Percentiles rank a stretch among this genome's conserved stretches.
phyloP scores from a whole-genome alignment of 1,284 basidiomycete genomes.

The Ustilago xerochloae region DNA sequence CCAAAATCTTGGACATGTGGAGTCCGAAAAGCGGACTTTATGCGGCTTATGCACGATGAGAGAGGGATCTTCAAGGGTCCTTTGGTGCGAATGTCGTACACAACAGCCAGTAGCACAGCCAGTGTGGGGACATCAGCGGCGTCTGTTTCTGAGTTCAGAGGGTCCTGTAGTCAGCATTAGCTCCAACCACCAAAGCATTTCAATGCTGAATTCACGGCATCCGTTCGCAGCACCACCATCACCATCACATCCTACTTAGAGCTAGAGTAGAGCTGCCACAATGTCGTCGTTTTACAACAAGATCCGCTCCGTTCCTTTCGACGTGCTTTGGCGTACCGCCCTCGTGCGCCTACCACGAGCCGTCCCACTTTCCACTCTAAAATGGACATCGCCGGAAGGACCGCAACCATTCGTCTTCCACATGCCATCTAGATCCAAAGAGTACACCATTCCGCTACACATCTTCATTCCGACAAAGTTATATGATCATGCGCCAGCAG shows the following conservation, averaged over 20 bases:
- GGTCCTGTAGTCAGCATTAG: background rate
- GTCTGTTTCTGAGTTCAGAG: background rate
- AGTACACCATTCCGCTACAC: constrained; percentile 50
- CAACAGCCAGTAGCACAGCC: no score
- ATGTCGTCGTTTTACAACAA: constrained; percentile 43
- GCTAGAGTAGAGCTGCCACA: background rate
- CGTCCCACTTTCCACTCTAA: constrained; percentile 38
- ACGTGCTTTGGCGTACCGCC: constrained; percentile 45
- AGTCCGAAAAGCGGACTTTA: background rate
- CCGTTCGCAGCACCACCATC: background rate
- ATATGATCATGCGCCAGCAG: constrained; percentile 13
- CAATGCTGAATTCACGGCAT: background rate
- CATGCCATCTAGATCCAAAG: constrained; percentile 33
- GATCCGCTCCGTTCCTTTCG: constrained; percentile 39
- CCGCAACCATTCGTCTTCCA: constrained; percentile 50
- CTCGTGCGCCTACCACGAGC: constrained; percentile 45
- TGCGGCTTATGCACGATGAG: constrained; percentile 1
- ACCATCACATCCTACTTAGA: background rate
- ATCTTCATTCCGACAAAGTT: constrained; percentile 43
- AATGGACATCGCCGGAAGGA: constrained; percentile 49
- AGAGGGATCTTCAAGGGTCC: no score
- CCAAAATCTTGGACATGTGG: background rate
- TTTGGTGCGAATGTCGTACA: background rate
- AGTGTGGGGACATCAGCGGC: no score
- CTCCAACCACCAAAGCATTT: background rate